A percentile compares a stretch with the other conserved stretches of the same genome.
Evolutionary conservation across 805 yeast species (phyloP).

Genomic region (Middelhovenomyces tepae): DNA sequence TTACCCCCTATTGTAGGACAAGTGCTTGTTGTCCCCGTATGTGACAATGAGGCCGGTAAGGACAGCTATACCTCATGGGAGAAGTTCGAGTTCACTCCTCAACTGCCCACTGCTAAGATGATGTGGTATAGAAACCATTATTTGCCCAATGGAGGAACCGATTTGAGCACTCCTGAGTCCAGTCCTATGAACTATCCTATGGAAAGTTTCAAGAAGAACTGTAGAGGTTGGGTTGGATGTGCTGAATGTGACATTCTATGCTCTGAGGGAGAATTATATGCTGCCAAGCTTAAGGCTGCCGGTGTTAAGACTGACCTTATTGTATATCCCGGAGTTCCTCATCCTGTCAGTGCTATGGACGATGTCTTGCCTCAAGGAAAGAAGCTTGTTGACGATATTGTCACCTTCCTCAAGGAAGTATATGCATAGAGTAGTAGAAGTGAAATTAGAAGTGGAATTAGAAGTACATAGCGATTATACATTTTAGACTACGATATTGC

Average conservation of each 20-base stretch:
- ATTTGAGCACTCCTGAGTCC: conserved; percentile 28
- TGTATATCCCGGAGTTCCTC: conserved; percentile 38
- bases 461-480: no score
- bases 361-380: conserved; percentile 22
- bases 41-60: conserved; percentile 23
- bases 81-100: conserved; percentile 24
- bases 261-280: conserved; percentile 40
- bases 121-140: conserved; percentile 37
- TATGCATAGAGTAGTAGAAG: no score
- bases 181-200: conserved; percentile 36
- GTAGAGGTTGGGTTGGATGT: conserved; percentile 36
- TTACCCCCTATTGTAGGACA: conserved; percentile 34
- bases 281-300: conserved; percentile 30
- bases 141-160: conserved; percentile 30
- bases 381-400: conserved; percentile 1
- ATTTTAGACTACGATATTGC: no score
- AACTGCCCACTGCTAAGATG: conserved; percentile 38
- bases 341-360: conserved; percentile 44
- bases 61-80: conserved; percentile 31
- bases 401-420: no score
- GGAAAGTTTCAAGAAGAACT: conserved; percentile 31
- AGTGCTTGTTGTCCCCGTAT: conserved; percentile 31
- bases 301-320: conserved; percentile 22
- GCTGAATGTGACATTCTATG: conserved; percentile 40
- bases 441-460: no score